Conservation (phyloP, 768 basidiomycete genomes). For the Atractiella rhizophila region DNA sequence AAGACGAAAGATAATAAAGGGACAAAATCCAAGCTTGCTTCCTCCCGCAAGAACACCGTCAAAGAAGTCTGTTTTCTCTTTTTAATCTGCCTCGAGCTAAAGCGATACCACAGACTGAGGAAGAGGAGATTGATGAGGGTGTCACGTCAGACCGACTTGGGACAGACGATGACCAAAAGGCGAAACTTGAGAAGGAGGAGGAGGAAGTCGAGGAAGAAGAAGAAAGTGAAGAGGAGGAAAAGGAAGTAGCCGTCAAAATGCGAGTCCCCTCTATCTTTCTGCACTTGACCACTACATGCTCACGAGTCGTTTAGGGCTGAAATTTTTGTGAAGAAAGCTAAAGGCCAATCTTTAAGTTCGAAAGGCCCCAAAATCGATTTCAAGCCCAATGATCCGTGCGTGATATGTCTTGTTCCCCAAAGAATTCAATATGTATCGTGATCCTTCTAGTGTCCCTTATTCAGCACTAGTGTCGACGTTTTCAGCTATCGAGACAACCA, state of each 20-base stretch:
- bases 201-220: constrained; percentile 28
- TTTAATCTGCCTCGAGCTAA: too few species aligned
- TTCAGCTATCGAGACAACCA: constrained; percentile 69
- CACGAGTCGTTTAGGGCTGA: constrained; percentile 31
- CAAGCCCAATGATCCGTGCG: constrained; percentile 63
- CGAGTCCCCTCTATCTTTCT: constrained; percentile 27
- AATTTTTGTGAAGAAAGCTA: constrained; percentile 6
- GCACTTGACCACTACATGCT: constrained; percentile 46
- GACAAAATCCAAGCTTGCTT: too few species aligned
- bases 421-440: not conserved
- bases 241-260: constrained; percentile 37
- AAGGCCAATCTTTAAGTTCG: constrained; percentile 3
- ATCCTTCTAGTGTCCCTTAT: constrained; percentile 52
- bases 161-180: constrained; percentile 10
- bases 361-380: constrained; percentile 20
- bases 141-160: not conserved
- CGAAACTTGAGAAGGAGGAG: constrained; percentile 25
- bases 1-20: too few species aligned
- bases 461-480: constrained; percentile 74
- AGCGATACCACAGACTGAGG: too few species aligned
- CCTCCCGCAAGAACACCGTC: too few species aligned
- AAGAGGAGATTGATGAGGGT: constrained; percentile 12
- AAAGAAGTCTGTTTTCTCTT: constrained; percentile 24
- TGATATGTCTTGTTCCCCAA: constrained; percentile 6
- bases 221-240: constrained; percentile 23